A percentile compares a stretch with the other conserved stretches of the same genome.
Conservation (phyloP, 352 stramenopile species). For the Phytophthora quininea region DNA sequence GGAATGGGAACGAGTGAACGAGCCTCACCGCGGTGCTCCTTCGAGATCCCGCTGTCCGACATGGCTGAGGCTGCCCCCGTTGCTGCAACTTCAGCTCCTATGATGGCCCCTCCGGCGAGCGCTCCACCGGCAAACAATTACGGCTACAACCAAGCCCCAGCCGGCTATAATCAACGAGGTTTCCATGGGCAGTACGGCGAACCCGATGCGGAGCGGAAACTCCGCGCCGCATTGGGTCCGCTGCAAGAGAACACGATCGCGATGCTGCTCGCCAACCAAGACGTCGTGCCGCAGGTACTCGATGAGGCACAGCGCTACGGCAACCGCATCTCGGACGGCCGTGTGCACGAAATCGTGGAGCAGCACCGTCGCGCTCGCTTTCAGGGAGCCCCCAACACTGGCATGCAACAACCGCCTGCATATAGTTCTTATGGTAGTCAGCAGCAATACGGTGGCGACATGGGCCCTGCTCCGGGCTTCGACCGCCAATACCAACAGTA, state of each 20-base stretch:
- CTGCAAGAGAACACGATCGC: conserved; percentile 77
- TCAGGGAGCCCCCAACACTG: conserved; percentile 33
- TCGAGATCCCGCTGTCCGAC: conserved; percentile 76
- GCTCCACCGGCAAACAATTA: conserved; percentile 15
- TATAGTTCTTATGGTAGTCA: conserved; percentile 57
- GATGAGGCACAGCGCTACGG: conserved; percentile 82
- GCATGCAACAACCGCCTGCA: conserved; percentile 29
- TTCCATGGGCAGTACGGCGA: conserved; percentile 38
- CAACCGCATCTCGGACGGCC: conserved; percentile 75
- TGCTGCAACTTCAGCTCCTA: conserved; percentile 18
- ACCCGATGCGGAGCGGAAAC: conserved; percentile 60
- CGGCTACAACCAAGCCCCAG: conserved; percentile 23
- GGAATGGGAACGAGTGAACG: conserved; percentile 75
- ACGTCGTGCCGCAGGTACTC: conserved; percentile 77
- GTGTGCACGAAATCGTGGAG: conserved; percentile 83
- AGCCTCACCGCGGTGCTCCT: conserved; percentile 55
- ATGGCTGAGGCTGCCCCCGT: conserved; percentile 37
- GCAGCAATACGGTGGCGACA: conserved; percentile 40
- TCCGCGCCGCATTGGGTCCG: conserved; percentile 70
- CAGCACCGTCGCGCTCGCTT: conserved; percentile 50
- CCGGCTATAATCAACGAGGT: conserved; percentile 26
- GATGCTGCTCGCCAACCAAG: conserved; percentile 73
- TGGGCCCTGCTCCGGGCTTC: conserved; percentile 34
- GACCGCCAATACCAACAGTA: conserved; percentile 38
- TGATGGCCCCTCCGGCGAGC: conserved; percentile 25